Conservation (phyloP, 2,329 filamentous ascomycete genomes). For the Aspergillus ruber region DNA sequence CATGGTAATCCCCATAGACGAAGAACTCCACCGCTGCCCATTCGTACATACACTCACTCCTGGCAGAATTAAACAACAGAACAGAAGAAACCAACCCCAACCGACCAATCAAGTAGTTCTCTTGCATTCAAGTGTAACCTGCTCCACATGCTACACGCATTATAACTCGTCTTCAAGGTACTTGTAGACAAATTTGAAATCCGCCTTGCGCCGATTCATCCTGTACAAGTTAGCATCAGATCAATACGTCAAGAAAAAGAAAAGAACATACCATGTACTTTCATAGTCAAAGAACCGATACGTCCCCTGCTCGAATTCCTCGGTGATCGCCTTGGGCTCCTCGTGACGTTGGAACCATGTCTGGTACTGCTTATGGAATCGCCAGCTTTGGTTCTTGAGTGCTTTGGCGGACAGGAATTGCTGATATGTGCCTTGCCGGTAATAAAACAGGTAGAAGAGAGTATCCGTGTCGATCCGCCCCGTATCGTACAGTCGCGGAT, state of each 20-base stretch:
- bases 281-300: constrained; percentile 99
- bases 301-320: constrained; percentile 97
- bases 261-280: constrained; percentile 76
- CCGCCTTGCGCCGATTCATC: constrained; percentile 97
- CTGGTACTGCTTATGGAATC: constrained; percentile 99
- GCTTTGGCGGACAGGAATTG: constrained; percentile 94
- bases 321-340: constrained; percentile 96
- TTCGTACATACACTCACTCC: constrained; percentile 27
- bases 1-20: constrained; percentile 1
- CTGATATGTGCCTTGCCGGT: constrained; percentile 91
- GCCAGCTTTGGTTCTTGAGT: constrained; percentile 97
- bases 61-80: constrained; percentile 7
- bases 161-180: constrained; percentile 90
- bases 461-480: constrained; percentile 87
- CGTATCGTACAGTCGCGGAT: constrained; percentile 71
- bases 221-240: constrained; percentile 41
- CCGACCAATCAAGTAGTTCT: constrained; percentile 1
- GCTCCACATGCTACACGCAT: constrained; percentile 13
- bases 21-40: constrained; percentile 24
- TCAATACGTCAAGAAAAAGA: constrained; percentile 10
- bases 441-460: constrained; percentile 98
- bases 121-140: neutral
- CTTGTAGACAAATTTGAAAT: constrained; percentile 98
- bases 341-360: constrained; percentile 99
- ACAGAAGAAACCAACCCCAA: constrained; percentile 1